Base-by-base conservation (phyloP, 2,329 filamentous ascomycete species). In the Xylariaceae sp. region DNA sequence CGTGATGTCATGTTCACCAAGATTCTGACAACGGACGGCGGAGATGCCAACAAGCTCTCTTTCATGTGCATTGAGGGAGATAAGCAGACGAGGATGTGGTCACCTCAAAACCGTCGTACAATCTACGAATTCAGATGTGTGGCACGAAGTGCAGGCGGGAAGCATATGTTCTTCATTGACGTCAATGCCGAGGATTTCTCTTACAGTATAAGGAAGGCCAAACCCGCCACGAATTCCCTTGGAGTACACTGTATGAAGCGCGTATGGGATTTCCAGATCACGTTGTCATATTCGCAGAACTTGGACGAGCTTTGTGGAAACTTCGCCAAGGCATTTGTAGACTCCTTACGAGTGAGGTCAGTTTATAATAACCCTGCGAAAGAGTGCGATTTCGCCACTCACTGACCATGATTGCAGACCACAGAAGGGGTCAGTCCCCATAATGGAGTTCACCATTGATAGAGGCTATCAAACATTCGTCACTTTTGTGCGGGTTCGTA, bases 171-270 rank as follows among this genome's bases (percentile, higher is more conserved):
- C 41, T 29, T 49, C 8, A 34, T 62, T 4, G 50, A 61, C 4
- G 40, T 62, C 19, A 49, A 61, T 44, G 49, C 49, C 3, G 38
- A 26, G 0, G 35, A 44, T 2, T 57, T 61, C 29, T 41, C 45
- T 2, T 44, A 47, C 17, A 41, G 22, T 9, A 22, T 60, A 13
- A 49, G 42, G 22, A 37, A 39, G 2, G 35, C 43, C 13, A 34
- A 37, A 3, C 30, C 38, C 1, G 43, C 48, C 2, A 34, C 42
- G 6, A 48, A 39, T n/a, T 45, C 30, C 19, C 44, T 60, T 28
- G 51, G 49, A 9, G 48, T 60, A 7, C 51, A 60, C 34, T 61
- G 59, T 39, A 49, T 52, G 12, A 51, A 55, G 31, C 50, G 53
- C 2, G 34, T 41, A 6, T 62, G 56, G 51, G 60, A 62, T 37